Conservation (phyloP, 257 asterid genomes). For the Cordia subcordata region DNA sequence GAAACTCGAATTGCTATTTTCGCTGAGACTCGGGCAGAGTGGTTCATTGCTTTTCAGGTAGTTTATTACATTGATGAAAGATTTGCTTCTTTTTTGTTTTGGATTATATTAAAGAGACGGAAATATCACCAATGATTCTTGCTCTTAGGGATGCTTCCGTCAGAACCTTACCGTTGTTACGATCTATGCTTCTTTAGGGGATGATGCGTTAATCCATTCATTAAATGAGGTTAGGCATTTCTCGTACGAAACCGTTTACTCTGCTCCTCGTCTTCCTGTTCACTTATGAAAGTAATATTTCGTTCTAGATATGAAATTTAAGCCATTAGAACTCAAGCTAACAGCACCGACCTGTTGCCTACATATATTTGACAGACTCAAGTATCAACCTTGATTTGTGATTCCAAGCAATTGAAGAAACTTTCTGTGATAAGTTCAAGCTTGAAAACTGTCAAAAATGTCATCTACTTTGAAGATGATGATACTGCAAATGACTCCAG, state of each 20-base stretch:
- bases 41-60: conserved; percentile 86
- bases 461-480: conserved; percentile 65
- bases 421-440: conserved; percentile 56
- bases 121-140: conserved; percentile 10
- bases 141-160: conserved; percentile 76
- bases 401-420: conserved; percentile 70
- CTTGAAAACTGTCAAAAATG: conserved; percentile 48
- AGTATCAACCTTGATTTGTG: conserved; percentile 80
- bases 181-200: conserved; percentile 84
- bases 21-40: conserved; percentile 77
- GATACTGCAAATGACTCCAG: conserved; percentile 38
- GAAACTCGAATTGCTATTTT: conserved; percentile 84
- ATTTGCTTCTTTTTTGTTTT: conserved; percentile 6
- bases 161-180: conserved; percentile 85
- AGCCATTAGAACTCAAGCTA: conserved; percentile 8
- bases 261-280: background rate
- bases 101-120: conserved; percentile 10
- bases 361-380: conserved; percentile 60
- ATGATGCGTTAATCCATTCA: conserved; percentile 81
- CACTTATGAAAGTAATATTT: background rate
- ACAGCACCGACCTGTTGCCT: conserved; percentile 13
- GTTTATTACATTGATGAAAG: background rate
- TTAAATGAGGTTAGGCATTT: conserved; percentile 61
- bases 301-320: conserved; percentile 2
- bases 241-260: background rate